These are phyloP conservation scores for Apophysomyces variabilis DNA, from an alignment of 371 early-diverging fungal species.

Conservation along the genomic window DNA sequence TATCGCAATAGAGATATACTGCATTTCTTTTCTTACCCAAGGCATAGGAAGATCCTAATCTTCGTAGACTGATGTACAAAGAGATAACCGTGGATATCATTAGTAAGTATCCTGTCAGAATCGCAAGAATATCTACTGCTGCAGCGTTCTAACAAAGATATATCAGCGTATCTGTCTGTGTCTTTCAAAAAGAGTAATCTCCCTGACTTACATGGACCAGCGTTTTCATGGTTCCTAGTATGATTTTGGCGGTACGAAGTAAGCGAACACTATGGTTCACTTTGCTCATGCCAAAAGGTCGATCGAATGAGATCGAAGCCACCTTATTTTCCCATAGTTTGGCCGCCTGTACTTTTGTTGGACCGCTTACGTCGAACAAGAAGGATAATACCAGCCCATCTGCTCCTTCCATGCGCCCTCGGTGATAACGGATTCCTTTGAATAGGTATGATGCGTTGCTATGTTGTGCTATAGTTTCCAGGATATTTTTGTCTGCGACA, in stretches of 20 bases:
- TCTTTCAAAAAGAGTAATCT: constrained; percentile 6
- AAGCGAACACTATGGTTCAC: not conserved
- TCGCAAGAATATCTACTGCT: constrained; percentile 79
- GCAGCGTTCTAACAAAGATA: constrained; percentile 66
- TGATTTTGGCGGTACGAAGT: constrained; percentile 24
- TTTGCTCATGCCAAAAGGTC: constrained; percentile 44
- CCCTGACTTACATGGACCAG: not conserved
- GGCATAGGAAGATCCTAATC: constrained; percentile 83
- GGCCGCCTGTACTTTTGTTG: constrained; percentile 44
- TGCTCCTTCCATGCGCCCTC: constrained; percentile 18
- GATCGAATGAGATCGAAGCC: constrained; percentile 43
- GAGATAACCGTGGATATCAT: constrained; percentile 83
- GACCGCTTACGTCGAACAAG: constrained; percentile 59
- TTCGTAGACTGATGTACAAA: constrained; percentile 86
- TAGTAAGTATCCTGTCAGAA: constrained; percentile 83
- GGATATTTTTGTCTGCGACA: constrained; percentile 35
- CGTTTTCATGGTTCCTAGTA: constrained; percentile 23
- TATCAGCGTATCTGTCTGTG: constrained; percentile 48
- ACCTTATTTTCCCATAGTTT: constrained; percentile 53
- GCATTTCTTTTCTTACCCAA: constrained; percentile 55
- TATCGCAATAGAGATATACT: not conserved
- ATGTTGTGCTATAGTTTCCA: constrained; percentile 39
- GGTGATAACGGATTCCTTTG: constrained; percentile 26
- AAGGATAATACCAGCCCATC: constrained; percentile 55
- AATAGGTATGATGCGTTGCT: constrained; percentile 6